Conservation (phyloP, 2,329 filamentous ascomycete genomes). For the Botryosphaeria agaves region DNA sequence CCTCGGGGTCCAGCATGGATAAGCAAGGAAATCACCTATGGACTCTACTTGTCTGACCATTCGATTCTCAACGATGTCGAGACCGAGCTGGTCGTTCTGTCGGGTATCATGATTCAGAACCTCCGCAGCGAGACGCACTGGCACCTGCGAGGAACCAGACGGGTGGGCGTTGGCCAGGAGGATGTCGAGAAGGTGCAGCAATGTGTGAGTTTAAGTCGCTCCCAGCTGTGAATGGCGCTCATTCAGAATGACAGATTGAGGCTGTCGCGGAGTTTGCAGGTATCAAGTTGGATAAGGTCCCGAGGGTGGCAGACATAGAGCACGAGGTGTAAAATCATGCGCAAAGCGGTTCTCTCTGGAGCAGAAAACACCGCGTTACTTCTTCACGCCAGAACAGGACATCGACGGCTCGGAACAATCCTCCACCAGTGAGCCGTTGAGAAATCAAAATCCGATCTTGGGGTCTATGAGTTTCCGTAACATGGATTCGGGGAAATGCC, state of each 20-base stretch:
- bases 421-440: too few relatives aligned
- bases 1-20: slow-evolving; percentile 30
- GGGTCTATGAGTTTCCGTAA: too few relatives aligned
- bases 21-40: slow-evolving; percentile 38
- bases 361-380: too few relatives aligned
- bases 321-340: slow-evolving; percentile 17
- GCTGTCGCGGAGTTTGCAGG: slow-evolving; percentile 19
- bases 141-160: slow-evolving; percentile 34
- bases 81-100: slow-evolving; percentile 36
- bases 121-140: slow-evolving; percentile 33
- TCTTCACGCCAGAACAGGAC: too few relatives aligned
- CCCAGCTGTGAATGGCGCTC: slow-evolving; percentile 1
- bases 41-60: slow-evolving; percentile 39
- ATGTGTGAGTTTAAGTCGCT: slow-evolving; percentile 14
- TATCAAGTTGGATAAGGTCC: slow-evolving; percentile 16
- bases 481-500: too few relatives aligned
- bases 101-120: slow-evolving; percentile 42
- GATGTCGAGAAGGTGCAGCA: slow-evolving; percentile 26
- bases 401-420: too few relatives aligned
- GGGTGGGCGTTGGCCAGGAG: slow-evolving; percentile 28
- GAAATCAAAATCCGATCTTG: too few relatives aligned
- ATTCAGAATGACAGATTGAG: slow-evolving; percentile 13
- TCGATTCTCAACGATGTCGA: slow-evolving; percentile 35
- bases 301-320: slow-evolving; percentile 22
- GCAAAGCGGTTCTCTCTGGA: too few relatives aligned